These are phyloP conservation scores for Lepidium aucheri DNA, from an alignment of 345 rosid genomes.

Conservation along the genomic window DNA sequence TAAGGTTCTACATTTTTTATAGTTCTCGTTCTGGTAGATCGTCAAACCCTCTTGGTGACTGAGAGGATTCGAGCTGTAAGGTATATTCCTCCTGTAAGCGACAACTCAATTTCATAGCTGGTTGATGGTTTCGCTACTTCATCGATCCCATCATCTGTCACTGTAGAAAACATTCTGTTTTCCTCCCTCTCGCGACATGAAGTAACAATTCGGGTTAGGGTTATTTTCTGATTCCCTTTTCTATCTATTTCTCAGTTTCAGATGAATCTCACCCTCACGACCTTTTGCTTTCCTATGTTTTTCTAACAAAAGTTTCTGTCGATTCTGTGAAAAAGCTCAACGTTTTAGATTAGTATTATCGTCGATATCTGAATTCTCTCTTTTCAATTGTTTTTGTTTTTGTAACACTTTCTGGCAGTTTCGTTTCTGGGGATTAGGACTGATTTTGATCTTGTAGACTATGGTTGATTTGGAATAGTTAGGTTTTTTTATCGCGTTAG, in stretches of 20 bases:
- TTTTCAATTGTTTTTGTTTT: neutral
- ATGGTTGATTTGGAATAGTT: neutral
- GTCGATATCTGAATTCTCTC: neutral
- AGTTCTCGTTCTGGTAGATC: no score
- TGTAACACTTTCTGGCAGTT: neutral
- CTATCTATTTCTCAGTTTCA: neutral
- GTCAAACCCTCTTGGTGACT: neutral
- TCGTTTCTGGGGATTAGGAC: neutral
- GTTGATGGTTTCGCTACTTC: constrained; percentile 27
- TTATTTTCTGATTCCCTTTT: neutral
- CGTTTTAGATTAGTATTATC: neutral
- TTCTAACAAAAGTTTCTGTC: neutral
- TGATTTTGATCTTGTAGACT: neutral
- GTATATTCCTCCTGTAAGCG: constrained; percentile 15
- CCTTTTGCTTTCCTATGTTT: neutral
- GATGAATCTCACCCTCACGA: neutral
- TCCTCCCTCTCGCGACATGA: neutral
- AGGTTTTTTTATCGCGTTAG: neutral
- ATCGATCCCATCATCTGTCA: constrained; percentile 28
- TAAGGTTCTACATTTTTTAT: no score
- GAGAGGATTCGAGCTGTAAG: neutral
- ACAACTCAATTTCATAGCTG: constrained; percentile 19
- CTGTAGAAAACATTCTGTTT: neutral
- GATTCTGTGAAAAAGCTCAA: neutral
- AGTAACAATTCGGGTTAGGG: neutral